Evolutionary conservation across 2,329 filamentous ascomycete species (phyloP), one percentile per base, ranked within the genome.

Genomic region (Emericellopsis atlantica): DNA sequence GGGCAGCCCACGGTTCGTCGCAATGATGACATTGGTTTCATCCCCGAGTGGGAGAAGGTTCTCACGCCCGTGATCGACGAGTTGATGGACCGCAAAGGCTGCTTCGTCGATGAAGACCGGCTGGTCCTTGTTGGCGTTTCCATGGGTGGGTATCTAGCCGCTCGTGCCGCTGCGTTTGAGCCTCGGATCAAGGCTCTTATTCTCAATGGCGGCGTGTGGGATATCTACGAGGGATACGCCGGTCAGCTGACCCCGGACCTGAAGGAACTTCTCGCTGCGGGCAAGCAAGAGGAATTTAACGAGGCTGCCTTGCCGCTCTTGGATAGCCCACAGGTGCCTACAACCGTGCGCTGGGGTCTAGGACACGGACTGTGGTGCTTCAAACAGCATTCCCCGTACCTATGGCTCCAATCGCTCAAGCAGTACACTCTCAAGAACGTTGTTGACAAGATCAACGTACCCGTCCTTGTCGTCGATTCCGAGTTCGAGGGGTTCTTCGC

Each of bases 121-220:
- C 67, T 18, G 62, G 49, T 8, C 2, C 49, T 65, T 7, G 34
- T 65, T 9, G 66, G 66, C 8, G 48, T 56, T 37, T 67, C 63
- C 4, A 55, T 70, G 34, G 64, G 64, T 8, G 64, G 64, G 1
- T 61, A 53, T 24, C 54, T 68, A 2, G 58, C 54, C 5, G 50
- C 58, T 3, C 58, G 63, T 2, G 65, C 64, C 0, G 65, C 66
- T 0, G 62, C 64, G 2, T 64, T 65, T 44, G 66, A 70, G 40
- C 60, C 56, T 42, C 62, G 65, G 6, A 49, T 69, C 34, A 55
- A 58, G 2, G 66, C 65, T 4, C 49, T 58, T 5, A 49, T 66
- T 37, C 52, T 56, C 29, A 52, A 64, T 22, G 64, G 66, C 45
- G 65, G 62, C 3, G 43, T 68, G 4, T 62, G 50, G 44, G 52